These are phyloP conservation scores for Syncephalastrum monosporum DNA, from an alignment of 371 early-diverging fungal species.

Conservation along the genomic window DNA sequence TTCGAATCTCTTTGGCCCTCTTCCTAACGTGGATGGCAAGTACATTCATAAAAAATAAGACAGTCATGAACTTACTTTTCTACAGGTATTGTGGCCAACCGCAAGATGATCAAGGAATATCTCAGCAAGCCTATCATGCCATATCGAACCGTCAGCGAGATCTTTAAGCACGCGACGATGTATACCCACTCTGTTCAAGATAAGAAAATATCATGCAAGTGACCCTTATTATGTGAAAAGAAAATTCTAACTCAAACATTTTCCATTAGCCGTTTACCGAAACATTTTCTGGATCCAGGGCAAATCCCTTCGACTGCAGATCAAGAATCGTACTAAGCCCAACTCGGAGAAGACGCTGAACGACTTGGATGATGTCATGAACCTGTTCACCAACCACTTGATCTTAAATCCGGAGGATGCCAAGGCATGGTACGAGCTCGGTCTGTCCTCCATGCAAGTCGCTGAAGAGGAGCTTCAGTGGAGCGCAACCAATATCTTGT, in stretches of 20 bases:
- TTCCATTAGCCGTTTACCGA: conserved; percentile 31
- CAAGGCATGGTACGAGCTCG: conserved; percentile 69
- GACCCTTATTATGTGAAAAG: no score
- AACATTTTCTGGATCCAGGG: conserved; percentile 65
- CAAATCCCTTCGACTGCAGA: conserved; percentile 54
- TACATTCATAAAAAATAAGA: neutral
- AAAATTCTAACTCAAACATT: neutral
- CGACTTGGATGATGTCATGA: conserved; percentile 59
- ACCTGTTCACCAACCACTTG: conserved; percentile 54
- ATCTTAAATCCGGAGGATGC: conserved; percentile 58
- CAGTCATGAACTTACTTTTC: neutral
- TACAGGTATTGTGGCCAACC: conserved; percentile 26
- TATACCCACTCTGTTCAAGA: no score
- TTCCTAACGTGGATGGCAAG: conserved; percentile 49
- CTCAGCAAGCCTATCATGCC: conserved; percentile 6
- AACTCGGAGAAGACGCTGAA: conserved; percentile 58
- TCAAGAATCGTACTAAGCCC: conserved; percentile 53
- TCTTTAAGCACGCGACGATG: no score
- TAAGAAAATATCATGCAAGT: no score
- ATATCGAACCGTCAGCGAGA: no score
- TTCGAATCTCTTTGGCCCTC: conserved; percentile 48
- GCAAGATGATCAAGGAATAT: conserved; percentile 33
- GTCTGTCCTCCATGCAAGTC: conserved; percentile 51
- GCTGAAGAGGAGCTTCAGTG: conserved; percentile 68
- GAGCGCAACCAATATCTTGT: conserved; percentile 63